A percentile compares a stretch with the other conserved stretches of the same genome.
phyloP scores from a whole-genome alignment of 345 rosid species.

The Litchi chinensis region DNA sequence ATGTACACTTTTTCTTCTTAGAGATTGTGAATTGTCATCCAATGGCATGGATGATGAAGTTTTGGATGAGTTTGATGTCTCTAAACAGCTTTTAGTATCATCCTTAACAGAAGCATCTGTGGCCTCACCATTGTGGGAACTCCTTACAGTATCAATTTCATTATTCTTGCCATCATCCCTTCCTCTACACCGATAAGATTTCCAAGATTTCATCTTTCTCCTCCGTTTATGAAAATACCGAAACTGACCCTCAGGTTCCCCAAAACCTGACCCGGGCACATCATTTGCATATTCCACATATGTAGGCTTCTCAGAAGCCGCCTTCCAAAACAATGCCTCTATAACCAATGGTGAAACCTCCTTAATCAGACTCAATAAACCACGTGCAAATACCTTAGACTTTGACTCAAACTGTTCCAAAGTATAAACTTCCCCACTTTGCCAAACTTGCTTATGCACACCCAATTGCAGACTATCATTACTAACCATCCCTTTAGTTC shows the following conservation, averaged over 20 bases:
- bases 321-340: slow-evolving; percentile 93
- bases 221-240: slow-evolving; percentile 65
- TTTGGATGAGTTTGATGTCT: slow-evolving; percentile 27
- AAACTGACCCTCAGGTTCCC: slow-evolving; percentile 72
- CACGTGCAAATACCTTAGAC: slow-evolving; percentile 73
- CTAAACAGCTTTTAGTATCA: slow-evolving; percentile 27
- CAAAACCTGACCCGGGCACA: slow-evolving; percentile 97
- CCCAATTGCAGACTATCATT: slow-evolving; percentile 40
- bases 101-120: slow-evolving; percentile 30
- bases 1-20: slow-evolving; percentile 48
- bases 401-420: slow-evolving; percentile 94
- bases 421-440: slow-evolving; percentile 91
- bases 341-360: slow-evolving; percentile 73
- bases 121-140: slow-evolving; percentile 25
- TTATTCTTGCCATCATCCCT: slow-evolving; percentile 29
- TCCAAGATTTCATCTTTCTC: slow-evolving; percentile 58
- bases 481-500: slow-evolving; percentile 43
- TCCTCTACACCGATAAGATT: slow-evolving; percentile 62
- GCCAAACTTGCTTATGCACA: slow-evolving; percentile 94
- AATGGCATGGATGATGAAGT: slow-evolving; percentile 32
- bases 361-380: slow-evolving; percentile 62
- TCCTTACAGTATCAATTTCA: slow-evolving; percentile 29
- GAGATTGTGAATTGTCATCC: slow-evolving; percentile 37
- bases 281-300: slow-evolving; percentile 98
- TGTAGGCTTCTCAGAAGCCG: slow-evolving; percentile 81